Base-by-base conservation (phyloP, 805 yeast genomes). In the Candida argentea region DNA sequence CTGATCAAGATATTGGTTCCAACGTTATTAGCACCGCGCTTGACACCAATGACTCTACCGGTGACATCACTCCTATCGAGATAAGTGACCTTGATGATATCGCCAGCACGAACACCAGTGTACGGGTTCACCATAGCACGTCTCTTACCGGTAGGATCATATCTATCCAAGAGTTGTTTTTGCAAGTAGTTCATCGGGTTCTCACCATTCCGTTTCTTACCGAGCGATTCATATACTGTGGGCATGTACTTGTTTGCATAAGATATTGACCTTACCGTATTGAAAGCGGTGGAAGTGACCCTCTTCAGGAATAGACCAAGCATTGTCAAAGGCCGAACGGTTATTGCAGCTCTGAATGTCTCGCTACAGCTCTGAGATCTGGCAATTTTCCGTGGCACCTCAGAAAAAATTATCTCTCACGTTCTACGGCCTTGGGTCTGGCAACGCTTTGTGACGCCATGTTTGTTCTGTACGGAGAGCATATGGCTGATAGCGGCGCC, bases 1-100 rank as follows among this genome's bases (percentile, higher is more conserved):
- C 98, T 76, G 38, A 89, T 53, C 31, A 84, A 58, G n/a, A 89
- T 56, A 35, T 81, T 78, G 11, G 93, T 70, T 25, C 82, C 85
- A 24, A 81, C 57, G 22, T 74, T 76, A 36, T 73, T 67, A 17
- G 44, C 52, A 18, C 56, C 55, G 47, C 87, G 70, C 46, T 79
- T 80, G 32, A 86, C 66, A 30, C 82, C 86, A 30, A 89, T 57
- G 2, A 86, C 72, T 50, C 78, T 78, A 4, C 97, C 98, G 14
- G 74, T 65, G 37, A 84, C 77, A 15, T 71, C 70, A 30, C 78
- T 72, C 48, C 78, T 73, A 41, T 72, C 73, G 43, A 65, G 65
- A 48, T 81, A 85, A 18, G 74, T 71, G 4, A 87, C 79, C 37
- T 81, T 72, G 21, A 87, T 73, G 16, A 84, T 65, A 48, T 87